Evolutionary conservation across 1,284 basidiomycete genomes (phyloP).

Genomic region (Polyporus tsugae): DNA sequence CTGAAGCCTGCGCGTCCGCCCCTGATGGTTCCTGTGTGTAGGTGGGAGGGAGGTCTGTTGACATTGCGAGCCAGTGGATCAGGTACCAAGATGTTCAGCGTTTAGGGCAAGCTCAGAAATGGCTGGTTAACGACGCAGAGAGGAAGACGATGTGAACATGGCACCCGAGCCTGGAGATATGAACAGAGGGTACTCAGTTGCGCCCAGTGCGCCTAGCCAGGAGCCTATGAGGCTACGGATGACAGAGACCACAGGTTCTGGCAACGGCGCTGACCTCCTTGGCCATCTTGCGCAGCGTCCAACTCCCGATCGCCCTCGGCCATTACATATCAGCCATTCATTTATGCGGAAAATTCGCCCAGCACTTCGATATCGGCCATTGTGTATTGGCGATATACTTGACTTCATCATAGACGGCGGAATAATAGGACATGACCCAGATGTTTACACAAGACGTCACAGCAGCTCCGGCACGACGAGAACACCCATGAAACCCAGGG

Average conservation of each 20-base stretch:
- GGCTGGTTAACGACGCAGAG: not conserved
- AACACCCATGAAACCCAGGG: not conserved
- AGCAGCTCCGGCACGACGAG: too few species aligned
- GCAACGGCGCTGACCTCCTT: conserved; percentile 1
- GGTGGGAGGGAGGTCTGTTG: conserved; percentile 50
- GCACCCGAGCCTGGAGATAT: conserved; percentile 4
- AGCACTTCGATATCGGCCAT: not conserved
- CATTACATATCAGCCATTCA: not conserved
- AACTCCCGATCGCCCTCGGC: not conserved
- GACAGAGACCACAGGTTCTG: not conserved
- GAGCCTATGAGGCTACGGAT: not conserved
- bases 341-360: not conserved
- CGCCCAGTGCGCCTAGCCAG: conserved; percentile 7
- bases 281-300: not conserved
- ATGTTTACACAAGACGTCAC: too few species aligned
- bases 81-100: not conserved
- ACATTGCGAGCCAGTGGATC: conserved; percentile 26
- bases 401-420: too few species aligned
- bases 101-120: conserved; percentile 3
- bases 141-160: not conserved
- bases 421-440: too few species aligned
- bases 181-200: conserved; percentile 14
- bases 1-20: conserved; percentile 33
- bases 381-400: not conserved
- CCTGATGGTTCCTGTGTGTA: conserved; percentile 45